Percentiles rank a stretch among this genome's conserved stretches.
These are phyloP conservation scores for Cyberlindnera meyerae DNA, from an alignment of 805 yeast species.

Conservation along the genomic window DNA sequence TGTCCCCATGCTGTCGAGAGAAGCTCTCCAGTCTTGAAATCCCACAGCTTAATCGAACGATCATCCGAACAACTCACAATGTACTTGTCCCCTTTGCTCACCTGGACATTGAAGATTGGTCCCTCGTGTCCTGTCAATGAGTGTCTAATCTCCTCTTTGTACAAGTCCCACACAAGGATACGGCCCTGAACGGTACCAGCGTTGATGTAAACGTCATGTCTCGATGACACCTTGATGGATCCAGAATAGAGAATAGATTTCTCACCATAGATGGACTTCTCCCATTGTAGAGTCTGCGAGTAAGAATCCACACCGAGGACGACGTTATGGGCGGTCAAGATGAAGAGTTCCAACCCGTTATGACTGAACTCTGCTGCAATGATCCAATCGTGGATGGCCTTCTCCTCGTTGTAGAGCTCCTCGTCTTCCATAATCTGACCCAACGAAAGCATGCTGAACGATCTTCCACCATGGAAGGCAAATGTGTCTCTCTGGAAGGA, in stretches of 20 bases:
- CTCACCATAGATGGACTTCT: constrained; percentile 48
- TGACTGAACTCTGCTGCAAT: constrained; percentile 49
- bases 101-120: constrained; percentile 76
- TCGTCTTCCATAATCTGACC: constrained; percentile 27
- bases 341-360: constrained; percentile 34
- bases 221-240: constrained; percentile 45
- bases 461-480: constrained; percentile 67
- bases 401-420: constrained; percentile 33
- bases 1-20: constrained; percentile 94
- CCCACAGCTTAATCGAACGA: constrained; percentile 78
- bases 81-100: constrained; percentile 49
- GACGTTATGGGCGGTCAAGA: constrained; percentile 79
- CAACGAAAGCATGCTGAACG: constrained; percentile 43
- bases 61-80: constrained; percentile 90
- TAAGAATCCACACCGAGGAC: constrained; percentile 39
- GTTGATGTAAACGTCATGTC: constrained; percentile 49
- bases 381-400: constrained; percentile 75
- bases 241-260: constrained; percentile 89
- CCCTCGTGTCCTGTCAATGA: constrained; percentile 80
- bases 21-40: constrained; percentile 48
- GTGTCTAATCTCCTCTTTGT: constrained; percentile 39
- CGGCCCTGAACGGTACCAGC: constrained; percentile 96
- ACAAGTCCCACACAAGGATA: constrained; percentile 69
- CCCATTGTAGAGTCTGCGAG: constrained; percentile 25
- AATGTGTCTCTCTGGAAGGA: constrained; percentile 33